Evolutionary conservation across 345 rosid species (phyloP).

Genomic region (Eucalyptus coolabah): DNA sequence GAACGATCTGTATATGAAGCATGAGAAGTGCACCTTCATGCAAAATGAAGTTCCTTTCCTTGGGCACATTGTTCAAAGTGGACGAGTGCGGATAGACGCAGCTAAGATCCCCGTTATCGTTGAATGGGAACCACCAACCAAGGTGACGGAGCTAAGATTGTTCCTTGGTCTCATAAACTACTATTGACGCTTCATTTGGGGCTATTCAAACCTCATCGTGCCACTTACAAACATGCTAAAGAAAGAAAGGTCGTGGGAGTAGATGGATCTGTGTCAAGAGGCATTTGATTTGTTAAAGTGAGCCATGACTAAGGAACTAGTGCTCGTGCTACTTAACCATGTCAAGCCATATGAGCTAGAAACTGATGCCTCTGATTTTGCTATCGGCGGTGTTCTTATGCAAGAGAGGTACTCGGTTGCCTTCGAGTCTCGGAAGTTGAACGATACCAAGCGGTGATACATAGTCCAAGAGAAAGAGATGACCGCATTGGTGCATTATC

Average conservation of each 20-base stretch:
- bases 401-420: not conserved
- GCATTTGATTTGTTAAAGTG: no score
- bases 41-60: no score
- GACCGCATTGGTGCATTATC: not conserved
- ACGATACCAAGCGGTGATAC: fast-evolving
- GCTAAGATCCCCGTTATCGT: not conserved
- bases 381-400: not conserved
- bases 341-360: not conserved
- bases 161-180: no score
- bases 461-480: not conserved
- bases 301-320: no score
- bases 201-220: no score
- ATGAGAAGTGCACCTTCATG: not conserved
- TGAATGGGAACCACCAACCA: not conserved
- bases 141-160: no score
- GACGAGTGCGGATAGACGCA: fast-evolving
- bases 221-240: no score
- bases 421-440: not conserved
- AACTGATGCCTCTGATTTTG: not conserved
- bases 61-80: not conserved
- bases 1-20: fast-evolving
- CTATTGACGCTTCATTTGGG: no score
- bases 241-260: no score
- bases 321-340: not conserved
- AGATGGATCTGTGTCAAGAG: fast-evolving